A percentile compares a stretch with the other conserved stretches of the same genome.
phyloP scores from a whole-genome alignment of 257 asterid species.

The Solanum bulbocastanum region DNA sequence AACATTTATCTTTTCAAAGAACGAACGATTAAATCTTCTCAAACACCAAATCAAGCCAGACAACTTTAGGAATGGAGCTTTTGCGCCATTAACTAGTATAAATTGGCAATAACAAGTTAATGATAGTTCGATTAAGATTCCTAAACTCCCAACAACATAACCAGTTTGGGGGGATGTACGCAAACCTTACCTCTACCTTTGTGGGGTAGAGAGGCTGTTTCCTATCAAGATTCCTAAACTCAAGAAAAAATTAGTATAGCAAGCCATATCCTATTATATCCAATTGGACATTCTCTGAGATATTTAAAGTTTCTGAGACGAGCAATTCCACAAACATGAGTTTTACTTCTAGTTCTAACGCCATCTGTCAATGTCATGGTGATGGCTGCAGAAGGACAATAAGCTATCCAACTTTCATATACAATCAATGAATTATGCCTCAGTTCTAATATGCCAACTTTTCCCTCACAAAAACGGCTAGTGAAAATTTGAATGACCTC shows the following conservation, averaged over 20 bases:
- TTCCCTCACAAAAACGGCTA: not conserved
- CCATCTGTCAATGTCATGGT: not conserved
- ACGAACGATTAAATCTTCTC: not conserved
- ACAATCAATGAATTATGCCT: not conserved
- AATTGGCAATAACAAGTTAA: not conserved
- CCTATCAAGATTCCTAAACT: not conserved
- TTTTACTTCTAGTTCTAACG: not conserved
- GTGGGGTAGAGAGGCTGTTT: not conserved
- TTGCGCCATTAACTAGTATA: not conserved
- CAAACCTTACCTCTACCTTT: not conserved
- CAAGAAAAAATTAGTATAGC: not conserved
- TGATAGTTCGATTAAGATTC: not conserved
- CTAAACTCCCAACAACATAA: not conserved
- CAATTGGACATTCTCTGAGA: not conserved
- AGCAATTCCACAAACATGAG: not conserved
- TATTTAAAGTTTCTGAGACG: not conserved
- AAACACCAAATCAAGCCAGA: not conserved
- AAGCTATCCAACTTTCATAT: not conserved
- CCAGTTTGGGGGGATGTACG: not conserved
- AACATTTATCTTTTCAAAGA: not conserved
- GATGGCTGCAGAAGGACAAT: not conserved
- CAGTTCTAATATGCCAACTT: not conserved
- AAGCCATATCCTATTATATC: not conserved
- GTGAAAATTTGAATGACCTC: not conserved
- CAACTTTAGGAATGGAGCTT: not conserved